Conservation (phyloP, 2,329 filamentous ascomycete genomes). For the Coniochaeta sp. region DNA sequence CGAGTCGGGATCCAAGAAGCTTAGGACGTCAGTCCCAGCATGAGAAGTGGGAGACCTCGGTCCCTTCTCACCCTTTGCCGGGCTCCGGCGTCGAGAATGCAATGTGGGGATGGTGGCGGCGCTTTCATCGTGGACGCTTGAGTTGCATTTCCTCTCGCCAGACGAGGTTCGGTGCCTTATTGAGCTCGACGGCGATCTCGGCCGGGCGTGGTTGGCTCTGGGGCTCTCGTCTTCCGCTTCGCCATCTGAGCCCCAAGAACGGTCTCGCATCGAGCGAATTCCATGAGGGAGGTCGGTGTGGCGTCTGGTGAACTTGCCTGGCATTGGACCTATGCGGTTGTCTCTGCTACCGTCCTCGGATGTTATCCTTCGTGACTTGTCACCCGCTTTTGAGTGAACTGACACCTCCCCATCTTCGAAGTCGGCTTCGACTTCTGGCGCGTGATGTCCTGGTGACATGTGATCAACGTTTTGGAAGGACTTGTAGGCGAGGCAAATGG, state of each 20-base stretch:
- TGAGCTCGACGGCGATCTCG: background rate
- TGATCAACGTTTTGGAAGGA: background rate
- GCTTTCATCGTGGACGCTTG: background rate
- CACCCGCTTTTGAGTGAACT: background rate
- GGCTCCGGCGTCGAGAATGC: background rate
- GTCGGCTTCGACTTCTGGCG: background rate
- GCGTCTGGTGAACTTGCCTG: background rate
- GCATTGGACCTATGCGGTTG: background rate
- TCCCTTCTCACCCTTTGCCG: background rate
- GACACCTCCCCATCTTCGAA: background rate
- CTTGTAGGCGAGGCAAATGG: background rate
- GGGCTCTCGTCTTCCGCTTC: background rate
- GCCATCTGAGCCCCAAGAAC: background rate
- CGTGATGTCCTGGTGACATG: background rate
- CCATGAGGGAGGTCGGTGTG: background rate
- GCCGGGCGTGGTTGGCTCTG: background rate
- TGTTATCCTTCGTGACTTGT: background rate
- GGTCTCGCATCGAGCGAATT: background rate
- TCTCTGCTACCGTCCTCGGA: background rate
- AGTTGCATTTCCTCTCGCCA: background rate
- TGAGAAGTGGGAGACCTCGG: background rate
- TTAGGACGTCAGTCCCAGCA: slow-evolving; percentile 31
- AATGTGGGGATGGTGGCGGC: background rate
- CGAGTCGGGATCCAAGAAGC: slow-evolving; percentile 53
- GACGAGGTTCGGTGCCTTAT: background rate